Evolutionary conservation across 208 protist genomes (phyloP).

Genomic region (Naegleria lovaniensis): DNA sequence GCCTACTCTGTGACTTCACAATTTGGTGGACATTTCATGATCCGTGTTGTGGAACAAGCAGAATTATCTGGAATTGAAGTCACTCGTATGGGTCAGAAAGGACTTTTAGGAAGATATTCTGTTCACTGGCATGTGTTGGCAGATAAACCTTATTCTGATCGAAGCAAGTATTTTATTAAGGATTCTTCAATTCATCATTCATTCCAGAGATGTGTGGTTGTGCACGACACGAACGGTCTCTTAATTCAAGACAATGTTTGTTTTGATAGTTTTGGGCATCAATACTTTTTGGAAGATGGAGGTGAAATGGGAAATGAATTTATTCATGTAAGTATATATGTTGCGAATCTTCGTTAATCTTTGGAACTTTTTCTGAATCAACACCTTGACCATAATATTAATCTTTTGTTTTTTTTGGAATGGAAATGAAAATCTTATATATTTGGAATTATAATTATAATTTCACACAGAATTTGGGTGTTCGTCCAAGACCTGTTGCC

Average conservation of each 20-base stretch:
- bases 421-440: too few species aligned
- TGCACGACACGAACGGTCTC: background rate
- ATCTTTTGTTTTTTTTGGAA: too few species aligned
- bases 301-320: background rate
- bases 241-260: background rate
- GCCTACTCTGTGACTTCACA: background rate
- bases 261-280: background rate
- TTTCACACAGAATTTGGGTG: background rate
- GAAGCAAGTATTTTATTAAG: background rate
- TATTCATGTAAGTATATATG: too few species aligned
- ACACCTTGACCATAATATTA: too few species aligned
- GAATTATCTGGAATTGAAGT: background rate
- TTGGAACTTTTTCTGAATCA: too few species aligned
- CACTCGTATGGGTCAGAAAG: background rate
- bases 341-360: too few species aligned
- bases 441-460: too few species aligned
- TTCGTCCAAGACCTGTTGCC: background rate
- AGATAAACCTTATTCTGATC: too few species aligned
- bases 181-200: background rate
- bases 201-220: background rate
- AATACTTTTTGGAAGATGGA: constrained; percentile 13
- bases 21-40: constrained; percentile 13
- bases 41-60: background rate
- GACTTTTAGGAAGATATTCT: background rate
- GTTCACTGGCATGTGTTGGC: too few species aligned